phyloP scores from a whole-genome alignment of 192 early-diverging fungal species.

The Podila horticola region DNA sequence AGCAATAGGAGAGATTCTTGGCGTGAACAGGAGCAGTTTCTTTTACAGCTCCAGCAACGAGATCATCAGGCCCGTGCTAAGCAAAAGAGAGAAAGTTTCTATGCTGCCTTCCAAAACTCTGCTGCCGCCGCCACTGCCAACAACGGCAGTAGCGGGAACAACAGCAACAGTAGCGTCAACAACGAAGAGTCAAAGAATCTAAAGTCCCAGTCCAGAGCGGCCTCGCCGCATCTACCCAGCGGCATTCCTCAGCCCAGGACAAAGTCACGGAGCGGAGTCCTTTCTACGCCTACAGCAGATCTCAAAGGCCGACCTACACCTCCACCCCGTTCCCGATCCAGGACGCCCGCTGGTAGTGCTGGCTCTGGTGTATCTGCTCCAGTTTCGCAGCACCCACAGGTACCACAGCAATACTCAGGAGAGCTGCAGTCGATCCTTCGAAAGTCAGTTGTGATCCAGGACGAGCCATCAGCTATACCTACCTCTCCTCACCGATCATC shows the following conservation, averaged over 20 bases:
- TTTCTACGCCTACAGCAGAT: conserved; percentile 34
- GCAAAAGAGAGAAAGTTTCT: conserved; percentile 42
- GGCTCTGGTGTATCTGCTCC: background rate
- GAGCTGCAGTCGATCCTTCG: conserved; percentile 43
- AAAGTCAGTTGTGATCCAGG: conserved; percentile 27
- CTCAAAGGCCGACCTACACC: conserved; percentile 32
- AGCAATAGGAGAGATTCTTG: conserved; percentile 35
- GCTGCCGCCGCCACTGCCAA: background rate
- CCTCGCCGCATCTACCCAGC: conserved; percentile 44
- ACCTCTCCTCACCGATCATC: conserved; percentile 20
- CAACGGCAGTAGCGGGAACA: conserved; percentile 3
- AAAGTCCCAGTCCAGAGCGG: conserved; percentile 22
- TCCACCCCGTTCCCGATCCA: conserved; percentile 36
- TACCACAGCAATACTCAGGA: conserved; percentile 40
- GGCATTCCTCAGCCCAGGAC: conserved; percentile 45
- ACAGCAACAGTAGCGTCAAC: background rate
- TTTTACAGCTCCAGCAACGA: conserved; percentile 42
- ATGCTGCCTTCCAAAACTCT: conserved; percentile 37
- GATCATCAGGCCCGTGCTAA: conserved; percentile 46
- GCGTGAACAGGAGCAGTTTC: conserved; percentile 47
- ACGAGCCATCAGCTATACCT: background rate
- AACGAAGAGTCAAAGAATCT: conserved; percentile 22
- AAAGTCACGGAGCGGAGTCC: conserved; percentile 45
- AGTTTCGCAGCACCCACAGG: conserved; percentile 36
- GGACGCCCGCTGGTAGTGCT: conserved; percentile 42